These are phyloP conservation scores for Arthrocladium fulminans DNA, from an alignment of 2,329 filamentous ascomycete genomes.

Conservation along the genomic window DNA sequence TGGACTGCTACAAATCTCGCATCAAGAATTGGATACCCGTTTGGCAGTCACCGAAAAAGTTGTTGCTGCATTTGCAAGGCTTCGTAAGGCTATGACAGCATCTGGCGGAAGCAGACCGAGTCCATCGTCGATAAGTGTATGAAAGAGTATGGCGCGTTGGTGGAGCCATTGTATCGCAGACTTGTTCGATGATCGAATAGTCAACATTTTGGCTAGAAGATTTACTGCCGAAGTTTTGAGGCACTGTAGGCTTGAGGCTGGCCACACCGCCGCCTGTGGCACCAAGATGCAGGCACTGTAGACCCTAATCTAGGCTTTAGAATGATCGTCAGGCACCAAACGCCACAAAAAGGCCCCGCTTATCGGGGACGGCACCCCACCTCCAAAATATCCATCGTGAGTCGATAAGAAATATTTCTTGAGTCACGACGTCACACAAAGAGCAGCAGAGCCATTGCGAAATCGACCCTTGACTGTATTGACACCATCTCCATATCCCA, in stretches of 20 bases:
- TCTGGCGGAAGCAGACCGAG: background rate
- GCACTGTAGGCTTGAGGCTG: no score
- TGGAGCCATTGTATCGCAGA: no score
- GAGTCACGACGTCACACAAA: background rate
- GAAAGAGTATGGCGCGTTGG: background rate
- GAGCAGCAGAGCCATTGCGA: background rate
- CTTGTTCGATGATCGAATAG: no score
- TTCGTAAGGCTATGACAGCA: background rate
- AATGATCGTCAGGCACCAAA: conserved; percentile 4
- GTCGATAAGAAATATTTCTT: background rate
- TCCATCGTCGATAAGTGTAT: background rate
- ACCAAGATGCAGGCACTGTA: background rate
- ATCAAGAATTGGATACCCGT: no score
- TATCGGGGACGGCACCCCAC: background rate
- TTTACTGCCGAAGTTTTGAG: no score
- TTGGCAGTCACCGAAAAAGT: no score
- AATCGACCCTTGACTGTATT: background rate
- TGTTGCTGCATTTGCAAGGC: background rate
- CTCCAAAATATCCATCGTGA: background rate
- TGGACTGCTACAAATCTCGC: no score
- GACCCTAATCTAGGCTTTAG: background rate
- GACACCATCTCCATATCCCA: background rate
- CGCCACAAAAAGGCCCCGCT: conserved; percentile 2
- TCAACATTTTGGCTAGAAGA: no score
- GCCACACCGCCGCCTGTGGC: background rate